Evolutionary conservation across 768 basidiomycete genomes (phyloP), one percentile per base, ranked within the genome.

Genomic region (Mycena galopus): DNA sequence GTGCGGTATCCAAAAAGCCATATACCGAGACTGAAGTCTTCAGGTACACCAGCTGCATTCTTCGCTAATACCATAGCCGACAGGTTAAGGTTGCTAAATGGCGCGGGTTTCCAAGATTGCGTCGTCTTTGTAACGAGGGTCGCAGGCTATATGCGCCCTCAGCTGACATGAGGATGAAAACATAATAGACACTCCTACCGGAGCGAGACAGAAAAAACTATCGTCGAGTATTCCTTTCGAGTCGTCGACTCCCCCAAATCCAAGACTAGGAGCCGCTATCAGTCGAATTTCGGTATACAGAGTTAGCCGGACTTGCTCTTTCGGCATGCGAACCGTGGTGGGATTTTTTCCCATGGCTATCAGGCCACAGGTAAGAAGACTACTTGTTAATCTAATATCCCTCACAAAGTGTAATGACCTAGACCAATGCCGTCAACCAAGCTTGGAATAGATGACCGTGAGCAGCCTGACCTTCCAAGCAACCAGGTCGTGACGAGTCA

Each of bases 381-480:
- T 8, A n/a, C 32, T 58, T 16, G 32, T 17, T 21, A 58, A 58
- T 58, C 33, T n/a, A 8, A 58, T 33, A 35, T 5, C 25, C 32
- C 57, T 58, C 17, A 58, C 57, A 33, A 35, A 58, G 33, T 35
- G 8, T 33, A 58, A 58, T 35, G 33, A 35, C 57, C 57, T 58
- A 32, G 23, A 58, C 30, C 57, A 19, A 35, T 33, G 32, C 32
- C 12, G 17, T 35, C 32, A 35, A n/a, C 16, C 19, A 23, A 58
- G 33, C 5, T 21, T 35, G 21, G 14, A 21, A 33, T 32, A 21
- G 47, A 58, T 35, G 7, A 19, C 33, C 5, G n/a, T 33, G 57
- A 35, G 57, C 19, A 33, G n/a, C 57, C 57, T 58, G n/a, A 58
- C 57, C 57, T 58, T 58, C 57, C 57, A 58, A 19, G 33, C 57